Base-by-base conservation (phyloP, 2,329 filamentous ascomycete species). In the Fusarium sp. region DNA sequence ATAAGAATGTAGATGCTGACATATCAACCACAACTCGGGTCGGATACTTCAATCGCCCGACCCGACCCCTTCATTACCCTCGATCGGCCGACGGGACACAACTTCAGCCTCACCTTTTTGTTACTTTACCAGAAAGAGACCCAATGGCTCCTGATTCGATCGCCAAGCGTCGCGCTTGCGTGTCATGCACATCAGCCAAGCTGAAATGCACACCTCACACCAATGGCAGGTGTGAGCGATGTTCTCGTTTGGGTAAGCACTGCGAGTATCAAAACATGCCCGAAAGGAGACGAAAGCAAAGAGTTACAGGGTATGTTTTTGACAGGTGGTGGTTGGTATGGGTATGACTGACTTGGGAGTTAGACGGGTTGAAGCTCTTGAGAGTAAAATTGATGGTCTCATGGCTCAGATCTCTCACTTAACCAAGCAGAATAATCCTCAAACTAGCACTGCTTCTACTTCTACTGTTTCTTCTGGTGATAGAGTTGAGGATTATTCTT, bases 111-210 rank as follows among this genome's bases (percentile, higher is more conserved):
- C 57, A 60, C 14, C 20, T 18, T 40, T 20, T 20, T 29, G 11
- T 22, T 38, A 11, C 56, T 38, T 40, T 38, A 27, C 35, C 56
- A 38, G 16, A 24, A 58, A 38, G 34, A 45, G 20, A 10, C 2
- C 4, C 24, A 1, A 60, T 60, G 57, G 57, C 37, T 16, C 57
- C 57, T 29, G 37, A 60, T 42, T 42, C 57, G 35, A 40, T 40
- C 14, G n/a, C 37, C 38, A 62, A 62, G 40, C 59, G 59, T 22
- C 59, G 59, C 40, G 59, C 59, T 22, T 62, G 59, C 59, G 59
- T 35, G 6, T n/a, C 40, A 47, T 62, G 59, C 16, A 62, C 59
- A 8, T 47, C 59, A 29, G 40, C 59, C 31, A 62, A 62, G 29
- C 59, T 62, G 29, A 62, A 35, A 22, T 62, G 59, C 29, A 62